Conservation (phyloP, 1,284 basidiomycete species). For the Abortiporus biennis region DNA sequence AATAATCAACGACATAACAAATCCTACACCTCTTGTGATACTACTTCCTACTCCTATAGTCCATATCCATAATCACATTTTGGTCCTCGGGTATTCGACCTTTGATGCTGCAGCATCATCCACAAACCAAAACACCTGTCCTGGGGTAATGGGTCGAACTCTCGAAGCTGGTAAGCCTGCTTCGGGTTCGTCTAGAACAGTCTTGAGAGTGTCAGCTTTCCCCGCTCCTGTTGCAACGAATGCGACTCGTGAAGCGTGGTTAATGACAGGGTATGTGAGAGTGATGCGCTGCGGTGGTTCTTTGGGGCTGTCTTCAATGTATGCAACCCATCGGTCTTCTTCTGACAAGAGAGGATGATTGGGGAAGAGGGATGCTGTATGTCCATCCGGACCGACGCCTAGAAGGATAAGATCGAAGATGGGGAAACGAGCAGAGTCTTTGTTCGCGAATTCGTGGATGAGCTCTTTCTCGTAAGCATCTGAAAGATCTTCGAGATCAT, state of each 20-base stretch:
- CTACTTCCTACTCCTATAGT: too few relatives aligned
- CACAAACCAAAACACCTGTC: constrained; percentile 88
- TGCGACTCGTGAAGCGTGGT: constrained; percentile 82
- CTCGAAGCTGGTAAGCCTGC: constrained; percentile 77
- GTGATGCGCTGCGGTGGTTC: constrained; percentile 90
- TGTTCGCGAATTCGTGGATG: constrained; percentile 85
- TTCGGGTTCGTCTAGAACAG: constrained; percentile 80
- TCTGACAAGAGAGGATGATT: constrained; percentile 83
- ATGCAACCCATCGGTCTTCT: constrained; percentile 91
- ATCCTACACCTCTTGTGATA: too few relatives aligned
- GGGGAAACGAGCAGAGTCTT: constrained; percentile 89
- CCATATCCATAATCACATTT: too few relatives aligned
- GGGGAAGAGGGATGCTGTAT: constrained; percentile 96
- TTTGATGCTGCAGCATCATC: constrained; percentile 75
- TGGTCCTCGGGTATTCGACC: constrained; percentile 48
- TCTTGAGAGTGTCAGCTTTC: constrained; percentile 77
- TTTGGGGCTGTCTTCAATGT: constrained; percentile 90
- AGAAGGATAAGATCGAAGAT: constrained; percentile 93
- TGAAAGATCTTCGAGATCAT: constrained; percentile 83
- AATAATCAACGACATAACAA: not conserved
- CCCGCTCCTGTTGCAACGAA: constrained; percentile 85
- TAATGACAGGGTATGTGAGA: constrained; percentile 87
- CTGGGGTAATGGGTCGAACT: constrained; percentile 77
- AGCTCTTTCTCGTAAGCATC: constrained; percentile 94
- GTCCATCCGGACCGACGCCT: constrained; percentile 92